Base-by-base conservation (phyloP, 495 filamentous ascomycete genomes). In the Cenococcum geophilum region DNA sequence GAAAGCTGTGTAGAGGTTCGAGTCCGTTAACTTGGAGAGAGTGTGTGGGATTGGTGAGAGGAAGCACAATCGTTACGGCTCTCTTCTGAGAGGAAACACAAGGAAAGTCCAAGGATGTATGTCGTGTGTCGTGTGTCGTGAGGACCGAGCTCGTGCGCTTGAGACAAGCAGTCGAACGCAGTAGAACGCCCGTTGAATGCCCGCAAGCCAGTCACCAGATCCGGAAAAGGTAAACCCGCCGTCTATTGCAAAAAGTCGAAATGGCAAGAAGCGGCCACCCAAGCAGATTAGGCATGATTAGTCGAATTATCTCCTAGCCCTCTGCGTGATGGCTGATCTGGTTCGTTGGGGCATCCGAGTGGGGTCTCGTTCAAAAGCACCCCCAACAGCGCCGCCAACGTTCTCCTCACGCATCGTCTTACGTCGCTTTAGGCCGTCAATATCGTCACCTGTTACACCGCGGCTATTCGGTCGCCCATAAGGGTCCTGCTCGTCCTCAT, bases 341-440 rank as follows among this genome's bases (percentile, higher is more conserved):
- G 65, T 20, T n/a, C 67, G 59, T 51, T 69, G 67, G 14, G 63
- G 52, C 21, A 48, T 58, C 5, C 43, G 23, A 40, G 57, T 64
- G 4, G 59, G 67, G 47, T 69, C 63, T 1, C 59, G 49, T n/a
- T 53, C 49, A 49, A 64, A 68, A 42, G 56, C 12, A 48, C 20
- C 75, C 5, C 77, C 76, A 9, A 81, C 72, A 11, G 79, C 75
- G 20, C 75, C 76, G 25, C 78, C 75, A 0, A 79, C 73, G 18
- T 74, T 72, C 12, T 83, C 78, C 59, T 88, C 83, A 42, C 86
- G 80, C 59, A 91, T 77, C 0, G 88, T 91, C 78, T 91, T 93
- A 37, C 89, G 87, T 22, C 93, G 86, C 76, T 98, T 98, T 64
- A 86, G 68, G 18, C 88, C 83, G 42, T 86, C 79, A 22, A 78